phyloP scores from a whole-genome alignment of 129 eudicot species.

The Centrapalus pauciflorus region DNA sequence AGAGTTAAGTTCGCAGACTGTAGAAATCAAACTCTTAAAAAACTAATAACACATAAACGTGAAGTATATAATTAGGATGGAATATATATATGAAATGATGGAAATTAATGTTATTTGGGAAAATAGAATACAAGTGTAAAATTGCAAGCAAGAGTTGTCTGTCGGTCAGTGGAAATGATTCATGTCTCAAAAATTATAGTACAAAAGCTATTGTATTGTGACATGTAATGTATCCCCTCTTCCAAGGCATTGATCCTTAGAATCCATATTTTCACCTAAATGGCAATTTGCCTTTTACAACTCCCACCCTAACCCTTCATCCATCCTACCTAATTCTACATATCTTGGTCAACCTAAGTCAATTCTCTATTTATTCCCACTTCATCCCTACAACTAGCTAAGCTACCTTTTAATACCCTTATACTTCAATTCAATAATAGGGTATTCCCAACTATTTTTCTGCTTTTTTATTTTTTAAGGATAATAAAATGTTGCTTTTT shows the following conservation, averaged over 20 bases:
- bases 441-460: no score
- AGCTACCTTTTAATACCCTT: no score
- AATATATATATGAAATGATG: constrained; percentile 17
- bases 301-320: constrained; percentile 18
- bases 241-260: constrained; percentile 32
- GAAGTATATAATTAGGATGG: not conserved
- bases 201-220: constrained; percentile 14
- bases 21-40: no score
- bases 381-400: not conserved
- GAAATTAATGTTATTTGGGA: constrained; percentile 1
- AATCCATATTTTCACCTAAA: constrained; percentile 30
- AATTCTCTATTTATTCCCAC: constrained; percentile 16
- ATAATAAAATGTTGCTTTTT: no score
- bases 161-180: not conserved
- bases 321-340: constrained; percentile 26
- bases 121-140: no score
- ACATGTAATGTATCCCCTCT: constrained; percentile 11
- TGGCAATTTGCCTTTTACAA: constrained; percentile 23
- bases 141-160: no score
- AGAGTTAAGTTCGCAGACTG: no score
- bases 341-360: constrained; percentile 16
- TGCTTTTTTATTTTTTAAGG: no score
- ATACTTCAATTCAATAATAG: no score
- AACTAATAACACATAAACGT: no score
- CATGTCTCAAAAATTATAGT: constrained; percentile 10